Conservation (phyloP, 1,139 yeast genomes). For the Candida tetrigidarum region DNA sequence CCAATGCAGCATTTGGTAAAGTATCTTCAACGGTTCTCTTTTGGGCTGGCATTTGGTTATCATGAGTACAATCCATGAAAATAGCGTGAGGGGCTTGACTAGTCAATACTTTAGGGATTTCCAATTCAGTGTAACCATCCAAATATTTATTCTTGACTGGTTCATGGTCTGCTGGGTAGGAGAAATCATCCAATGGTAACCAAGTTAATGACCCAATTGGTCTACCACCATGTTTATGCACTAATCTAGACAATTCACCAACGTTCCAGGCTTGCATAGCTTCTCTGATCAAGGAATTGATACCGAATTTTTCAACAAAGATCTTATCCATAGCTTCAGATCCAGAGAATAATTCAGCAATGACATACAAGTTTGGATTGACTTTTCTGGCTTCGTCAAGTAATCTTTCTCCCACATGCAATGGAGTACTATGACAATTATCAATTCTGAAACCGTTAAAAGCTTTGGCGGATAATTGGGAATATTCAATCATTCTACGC, state of each 20-base stretch:
- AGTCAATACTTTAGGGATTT: constrained; percentile 65
- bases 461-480: constrained; percentile 70
- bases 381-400: constrained; percentile 86
- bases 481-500: constrained; percentile 84
- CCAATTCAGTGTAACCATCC: constrained; percentile 57
- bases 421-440: constrained; percentile 94
- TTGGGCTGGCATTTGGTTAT: constrained; percentile 86
- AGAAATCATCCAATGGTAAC: constrained; percentile 71
- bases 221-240: constrained; percentile 92
- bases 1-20: constrained; percentile 91
- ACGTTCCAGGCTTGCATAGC: constrained; percentile 98
- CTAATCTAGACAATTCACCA: constrained; percentile 81
- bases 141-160: constrained; percentile 33
- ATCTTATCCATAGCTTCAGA: constrained; percentile 89
- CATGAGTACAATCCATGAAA: constrained; percentile 98
- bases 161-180: constrained; percentile 60
- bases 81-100: constrained; percentile 85
- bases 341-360: constrained; percentile 94
- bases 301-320: constrained; percentile 88
- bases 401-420: constrained; percentile 89
- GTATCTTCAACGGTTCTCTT: constrained; percentile 95
- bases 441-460: constrained; percentile 94
- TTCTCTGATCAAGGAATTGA: constrained; percentile 87
- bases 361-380: constrained; percentile 87
- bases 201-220: constrained; percentile 91